Conservation (phyloP, 345 rosid genomes). For the Reutealis trisperma region DNA sequence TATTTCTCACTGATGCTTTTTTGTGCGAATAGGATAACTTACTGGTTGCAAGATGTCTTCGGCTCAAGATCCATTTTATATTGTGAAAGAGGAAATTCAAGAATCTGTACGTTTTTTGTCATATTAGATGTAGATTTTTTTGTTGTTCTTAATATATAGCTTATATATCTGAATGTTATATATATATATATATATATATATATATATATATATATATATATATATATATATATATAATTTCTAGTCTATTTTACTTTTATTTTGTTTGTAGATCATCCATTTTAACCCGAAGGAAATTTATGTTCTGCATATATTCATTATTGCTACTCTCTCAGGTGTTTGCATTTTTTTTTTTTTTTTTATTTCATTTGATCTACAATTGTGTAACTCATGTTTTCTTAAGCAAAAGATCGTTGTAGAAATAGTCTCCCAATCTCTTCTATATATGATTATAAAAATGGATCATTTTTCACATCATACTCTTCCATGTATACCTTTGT, state of each 20-base stretch:
- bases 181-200: too few relatives aligned
- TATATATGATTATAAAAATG: neutral
- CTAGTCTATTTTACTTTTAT: neutral
- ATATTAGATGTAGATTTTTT: too few relatives aligned
- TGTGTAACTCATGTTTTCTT: neutral
- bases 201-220: too few relatives aligned
- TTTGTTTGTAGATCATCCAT: neutral
- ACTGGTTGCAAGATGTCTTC: slow-evolving; percentile 61
- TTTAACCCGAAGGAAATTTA: neutral
- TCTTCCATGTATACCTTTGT: neutral
- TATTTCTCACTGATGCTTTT: neutral
- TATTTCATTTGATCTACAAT: neutral
- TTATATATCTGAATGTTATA: too few relatives aligned
- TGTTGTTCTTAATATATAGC: neutral
- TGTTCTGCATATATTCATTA: neutral
- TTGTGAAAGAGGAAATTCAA: slow-evolving; percentile 97
- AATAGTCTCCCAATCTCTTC: neutral
- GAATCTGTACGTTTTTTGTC: slow-evolving; percentile 68
- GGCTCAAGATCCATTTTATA: slow-evolving; percentile 97
- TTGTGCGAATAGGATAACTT: neutral
- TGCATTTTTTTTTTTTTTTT: neutral
- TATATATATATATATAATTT: neutral
- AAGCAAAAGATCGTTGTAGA: too few relatives aligned
- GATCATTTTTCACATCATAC: too few relatives aligned
- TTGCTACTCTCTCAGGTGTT: neutral